Conservation (phyloP, 2,329 filamentous ascomycete genomes). For the Dryadomyces quercivorus region DNA sequence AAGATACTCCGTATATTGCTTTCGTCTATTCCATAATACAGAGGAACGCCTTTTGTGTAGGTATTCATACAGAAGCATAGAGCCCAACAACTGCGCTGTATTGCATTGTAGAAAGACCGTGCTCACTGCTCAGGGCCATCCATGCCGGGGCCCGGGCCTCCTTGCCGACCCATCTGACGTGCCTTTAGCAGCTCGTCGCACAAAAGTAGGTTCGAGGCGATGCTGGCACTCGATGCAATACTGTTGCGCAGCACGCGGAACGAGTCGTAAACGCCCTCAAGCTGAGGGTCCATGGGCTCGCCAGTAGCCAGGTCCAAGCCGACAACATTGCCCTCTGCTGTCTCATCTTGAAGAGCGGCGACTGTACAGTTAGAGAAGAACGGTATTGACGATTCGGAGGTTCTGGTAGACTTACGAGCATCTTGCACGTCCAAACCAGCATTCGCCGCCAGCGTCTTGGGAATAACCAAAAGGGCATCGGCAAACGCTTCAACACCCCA, state of each 20-base stretch:
- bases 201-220: constrained; percentile 86
- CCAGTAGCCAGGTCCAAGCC: constrained; percentile 80
- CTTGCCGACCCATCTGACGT: constrained; percentile 73
- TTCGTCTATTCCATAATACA: constrained; percentile 5
- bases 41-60: constrained; percentile 12
- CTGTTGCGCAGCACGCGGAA: constrained; percentile 91
- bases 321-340: constrained; percentile 70
- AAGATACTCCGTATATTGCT: constrained; percentile 7
- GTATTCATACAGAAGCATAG: constrained; percentile 24
- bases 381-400: not conserved
- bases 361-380: constrained; percentile 36
- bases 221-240: constrained; percentile 85
- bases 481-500: constrained; percentile 92
- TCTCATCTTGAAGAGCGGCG: constrained; percentile 75
- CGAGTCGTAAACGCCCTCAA: constrained; percentile 89
- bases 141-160: constrained; percentile 51
- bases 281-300: constrained; percentile 86
- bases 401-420: constrained; percentile 48
- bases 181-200: constrained; percentile 98
- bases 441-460: constrained; percentile 94
- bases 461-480: constrained; percentile 87
- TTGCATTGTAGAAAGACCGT: not conserved
- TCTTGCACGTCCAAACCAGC: constrained; percentile 96
- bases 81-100: not conserved
- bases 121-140: constrained; percentile 41